phyloP scores from a whole-genome alignment of 495 filamentous ascomycete species.

The Penicillium maclennaniae region DNA sequence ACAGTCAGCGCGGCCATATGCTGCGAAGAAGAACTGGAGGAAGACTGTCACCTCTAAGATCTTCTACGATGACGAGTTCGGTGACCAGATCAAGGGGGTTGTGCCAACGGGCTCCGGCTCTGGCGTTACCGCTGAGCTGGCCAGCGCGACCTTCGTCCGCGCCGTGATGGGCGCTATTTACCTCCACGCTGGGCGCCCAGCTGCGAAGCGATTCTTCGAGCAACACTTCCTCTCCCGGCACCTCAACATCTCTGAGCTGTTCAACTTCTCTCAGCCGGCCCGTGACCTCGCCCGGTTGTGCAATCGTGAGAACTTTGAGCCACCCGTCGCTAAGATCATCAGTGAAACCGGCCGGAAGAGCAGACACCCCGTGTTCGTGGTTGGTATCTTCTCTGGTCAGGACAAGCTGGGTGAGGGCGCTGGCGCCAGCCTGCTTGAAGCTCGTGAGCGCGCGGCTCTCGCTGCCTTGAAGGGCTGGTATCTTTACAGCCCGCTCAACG shows the following conservation, averaged over 20 bases:
- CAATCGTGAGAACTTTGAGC: constrained; percentile 81
- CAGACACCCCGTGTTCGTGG: constrained; percentile 85
- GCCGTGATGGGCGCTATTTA: constrained; percentile 82
- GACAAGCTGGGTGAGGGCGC: constrained; percentile 87
- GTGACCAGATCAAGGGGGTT: constrained; percentile 48
- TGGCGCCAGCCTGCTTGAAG: constrained; percentile 70
- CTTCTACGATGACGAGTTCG: constrained; percentile 77
- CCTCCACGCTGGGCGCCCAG: constrained; percentile 65
- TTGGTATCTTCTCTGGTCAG: constrained; percentile 83
- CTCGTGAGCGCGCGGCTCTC: constrained; percentile 72
- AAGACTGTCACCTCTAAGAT: constrained; percentile 67
- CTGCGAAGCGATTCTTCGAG: constrained; percentile 74
- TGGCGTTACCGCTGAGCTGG: constrained; percentile 43
- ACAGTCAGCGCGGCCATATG: constrained; percentile 37
- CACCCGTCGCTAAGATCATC: constrained; percentile 79
- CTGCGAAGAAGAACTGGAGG: constrained; percentile 55
- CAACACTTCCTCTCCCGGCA: constrained; percentile 78
- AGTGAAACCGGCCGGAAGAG: constrained; percentile 82
- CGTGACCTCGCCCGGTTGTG: constrained; percentile 78
- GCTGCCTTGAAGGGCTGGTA: constrained; percentile 91
- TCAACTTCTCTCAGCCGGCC: constrained; percentile 77
- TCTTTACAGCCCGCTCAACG: constrained; percentile 75
- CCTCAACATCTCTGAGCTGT: constrained; percentile 69
- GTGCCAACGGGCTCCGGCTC: constrained; percentile 9
- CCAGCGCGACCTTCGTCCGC: constrained; percentile 66